A percentile compares a stretch with the other conserved stretches of the same genome.
phyloP scores from a whole-genome alignment of 495 filamentous ascomycete species.

The Xylaria nigripes region DNA sequence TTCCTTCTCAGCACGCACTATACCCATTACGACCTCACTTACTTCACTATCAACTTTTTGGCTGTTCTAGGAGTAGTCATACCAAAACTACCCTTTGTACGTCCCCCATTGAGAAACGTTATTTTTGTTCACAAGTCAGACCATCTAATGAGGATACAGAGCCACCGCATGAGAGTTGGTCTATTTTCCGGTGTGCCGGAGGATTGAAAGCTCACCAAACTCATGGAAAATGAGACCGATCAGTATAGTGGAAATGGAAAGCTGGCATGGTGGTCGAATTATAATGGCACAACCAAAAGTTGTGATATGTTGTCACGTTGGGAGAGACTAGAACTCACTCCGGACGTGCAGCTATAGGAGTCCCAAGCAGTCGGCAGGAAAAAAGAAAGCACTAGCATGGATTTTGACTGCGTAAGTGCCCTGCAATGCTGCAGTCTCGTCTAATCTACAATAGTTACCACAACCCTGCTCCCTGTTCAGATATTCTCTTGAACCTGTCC shows the following conservation, averaged over 20 bases:
- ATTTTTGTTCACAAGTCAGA: neutral
- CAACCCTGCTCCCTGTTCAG: neutral
- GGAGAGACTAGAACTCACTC: neutral
- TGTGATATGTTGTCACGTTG: conserved; percentile 1
- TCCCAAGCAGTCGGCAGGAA: conserved; percentile 14
- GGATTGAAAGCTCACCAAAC: conserved; percentile 29
- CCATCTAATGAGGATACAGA: conserved; percentile 36
- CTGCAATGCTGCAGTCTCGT: neutral
- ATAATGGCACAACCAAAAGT: neutral
- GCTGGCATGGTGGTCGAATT: neutral
- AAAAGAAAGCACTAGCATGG: neutral
- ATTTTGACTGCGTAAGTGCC: neutral
- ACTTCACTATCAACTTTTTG: conserved; percentile 94
- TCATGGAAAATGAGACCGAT: neutral
- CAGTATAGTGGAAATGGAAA: neutral
- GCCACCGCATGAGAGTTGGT: conserved; percentile 62
- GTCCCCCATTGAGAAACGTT: conserved; percentile 28
- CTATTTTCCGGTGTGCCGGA: conserved; percentile 55
- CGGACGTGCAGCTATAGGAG: conserved; percentile 14
- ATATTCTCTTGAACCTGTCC: neutral
- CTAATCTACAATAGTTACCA: neutral
- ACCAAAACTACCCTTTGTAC: conserved; percentile 88
- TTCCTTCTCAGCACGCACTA: conserved; percentile 97
- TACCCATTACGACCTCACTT: conserved; percentile 91
- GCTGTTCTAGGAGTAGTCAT: conserved; percentile 88